Base-by-base conservation (phyloP, 345 rosid species). In the Garcia nutans region DNA sequence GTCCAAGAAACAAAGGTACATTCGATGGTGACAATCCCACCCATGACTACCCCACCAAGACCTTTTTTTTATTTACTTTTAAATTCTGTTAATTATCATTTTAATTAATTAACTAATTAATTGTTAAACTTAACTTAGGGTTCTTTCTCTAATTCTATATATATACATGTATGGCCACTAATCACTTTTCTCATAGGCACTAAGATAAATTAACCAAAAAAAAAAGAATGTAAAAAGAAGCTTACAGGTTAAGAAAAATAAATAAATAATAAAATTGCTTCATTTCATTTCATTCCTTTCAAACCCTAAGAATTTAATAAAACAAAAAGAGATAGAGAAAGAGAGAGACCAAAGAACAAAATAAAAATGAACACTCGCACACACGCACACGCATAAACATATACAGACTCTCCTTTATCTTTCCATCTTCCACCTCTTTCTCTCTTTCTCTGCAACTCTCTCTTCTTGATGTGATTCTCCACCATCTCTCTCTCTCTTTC, bases 381-480 rank as follows among this genome's bases (percentile, higher is more conserved):
- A 45, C 76, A 73, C 78, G 33, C 57, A 13, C 8, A 70, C 2
- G 20, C 10, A 49, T 22, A n/a, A 5, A n/a, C 57, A 59, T 13
- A 70, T 20, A 20, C 44, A 50, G 26, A 33, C 70, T 31, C 70
- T 77, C 82, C 79, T 81, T 83, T 83, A 62, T 86, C 82, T 75
- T 80, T 84, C 84, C 80, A 73, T 70, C 85, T 78, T 77, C 66
- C 47, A 49, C 66, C 8, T 70, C 73, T 59, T 28, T 37, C n/a
- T 28, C 41, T 77, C 79, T 81, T 65, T 80, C 82, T 80, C 87
- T 85, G 88, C 87, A 85, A 82, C 84, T 79, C 82, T 79, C 81
- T 81, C 69, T 59, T 47, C 72, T 85, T 85, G 89, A 84, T 86
- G 86, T 89, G 89, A 89, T 89, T 85, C 89, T 89, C 86, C 88